Percentiles rank a stretch among this genome's conserved stretches.
Evolutionary conservation across 192 early-diverging fungal species (phyloP).

Genomic region (Linnemannia schmuckeri): DNA sequence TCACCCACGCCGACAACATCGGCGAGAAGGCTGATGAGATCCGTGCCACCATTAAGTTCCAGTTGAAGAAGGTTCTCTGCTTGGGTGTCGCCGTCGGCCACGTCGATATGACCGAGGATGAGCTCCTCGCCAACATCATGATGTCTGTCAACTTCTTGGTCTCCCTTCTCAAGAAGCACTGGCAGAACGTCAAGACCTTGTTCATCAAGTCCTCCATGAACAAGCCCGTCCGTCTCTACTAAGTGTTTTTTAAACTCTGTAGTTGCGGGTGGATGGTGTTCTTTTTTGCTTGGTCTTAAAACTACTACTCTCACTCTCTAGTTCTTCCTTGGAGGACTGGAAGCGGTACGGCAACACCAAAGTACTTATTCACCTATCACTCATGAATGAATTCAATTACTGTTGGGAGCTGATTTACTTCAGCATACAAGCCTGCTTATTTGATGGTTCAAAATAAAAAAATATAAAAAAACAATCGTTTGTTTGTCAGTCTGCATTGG

Average conservation of each 20-base stretch:
- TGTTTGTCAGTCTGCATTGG: no score
- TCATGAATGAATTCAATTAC: slow-evolving; percentile 47
- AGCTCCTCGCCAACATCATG: slow-evolving; percentile 97
- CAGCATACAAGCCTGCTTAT: slow-evolving; percentile 60
- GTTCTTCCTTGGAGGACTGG: not conserved
- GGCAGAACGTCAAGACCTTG: slow-evolving; percentile 99
- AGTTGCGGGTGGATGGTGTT: not conserved
- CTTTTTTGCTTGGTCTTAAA: slow-evolving; percentile 19
- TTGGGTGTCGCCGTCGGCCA: slow-evolving; percentile 97
- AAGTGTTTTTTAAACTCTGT: slow-evolving; percentile 40
- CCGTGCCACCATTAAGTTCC: slow-evolving; percentile 99
- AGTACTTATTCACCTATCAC: slow-evolving; percentile 53
- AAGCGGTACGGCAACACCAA: slow-evolving; percentile 56
- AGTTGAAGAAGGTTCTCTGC: slow-evolving; percentile 99
- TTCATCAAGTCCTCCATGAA: slow-evolving; percentile 99
- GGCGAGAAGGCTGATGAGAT: slow-evolving; percentile 92
- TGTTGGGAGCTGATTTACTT: slow-evolving; percentile 59
- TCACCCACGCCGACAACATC: slow-evolving; percentile 90
- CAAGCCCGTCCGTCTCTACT: slow-evolving; percentile 92
- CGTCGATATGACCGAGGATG: slow-evolving; percentile 94
- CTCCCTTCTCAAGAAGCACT: slow-evolving; percentile 98
- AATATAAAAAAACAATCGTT: slow-evolving; percentile 36
- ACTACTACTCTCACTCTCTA: slow-evolving; percentile 12
- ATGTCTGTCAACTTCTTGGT: slow-evolving; percentile 98
- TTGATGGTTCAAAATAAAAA: slow-evolving; percentile 59